Conservation (phyloP, 768 basidiomycete species). For the Cystoderma amianthinum region DNA sequence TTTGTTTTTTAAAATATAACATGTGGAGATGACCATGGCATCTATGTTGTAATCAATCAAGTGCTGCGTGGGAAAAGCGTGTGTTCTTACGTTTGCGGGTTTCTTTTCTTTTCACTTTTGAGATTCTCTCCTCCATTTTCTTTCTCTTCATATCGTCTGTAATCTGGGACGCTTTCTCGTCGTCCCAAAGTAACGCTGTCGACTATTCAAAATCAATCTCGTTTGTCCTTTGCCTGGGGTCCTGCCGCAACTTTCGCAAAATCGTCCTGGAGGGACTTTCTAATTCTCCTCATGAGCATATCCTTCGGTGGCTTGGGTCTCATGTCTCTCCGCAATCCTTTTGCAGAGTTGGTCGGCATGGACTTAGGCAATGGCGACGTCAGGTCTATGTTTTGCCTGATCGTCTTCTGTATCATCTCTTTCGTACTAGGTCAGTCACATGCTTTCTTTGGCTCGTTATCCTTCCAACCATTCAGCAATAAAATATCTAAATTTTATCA, state of each 20-base stretch:
- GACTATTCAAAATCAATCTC: conserved; percentile 18
- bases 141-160: conserved; percentile 2
- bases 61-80: not conserved
- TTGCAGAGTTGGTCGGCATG: conserved; percentile 41
- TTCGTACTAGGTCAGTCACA: conserved; percentile 61
- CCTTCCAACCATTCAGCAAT: conserved; percentile 5
- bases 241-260: conserved; percentile 22
- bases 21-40: too few relatives aligned
- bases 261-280: conserved; percentile 35
- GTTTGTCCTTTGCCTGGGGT: conserved; percentile 26
- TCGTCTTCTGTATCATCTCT: conserved; percentile 62
- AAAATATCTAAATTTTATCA: conserved; percentile 1
- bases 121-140: conserved; percentile 12
- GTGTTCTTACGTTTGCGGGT: conserved; percentile 4
- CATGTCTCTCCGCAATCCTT: conserved; percentile 50
- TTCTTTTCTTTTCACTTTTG: conserved; percentile 8
- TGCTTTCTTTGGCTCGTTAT: too few relatives aligned
- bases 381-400: conserved; percentile 62
- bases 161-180: not conserved
- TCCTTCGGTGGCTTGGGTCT: conserved; percentile 57
- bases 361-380: conserved; percentile 55
- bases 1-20: too few relatives aligned
- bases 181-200: conserved; percentile 32
- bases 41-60: too few relatives aligned
- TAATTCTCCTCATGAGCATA: conserved; percentile 57